phyloP scores from a whole-genome alignment of 129 eudicot species.

The Pseudognaphalium luteoalbum region DNA sequence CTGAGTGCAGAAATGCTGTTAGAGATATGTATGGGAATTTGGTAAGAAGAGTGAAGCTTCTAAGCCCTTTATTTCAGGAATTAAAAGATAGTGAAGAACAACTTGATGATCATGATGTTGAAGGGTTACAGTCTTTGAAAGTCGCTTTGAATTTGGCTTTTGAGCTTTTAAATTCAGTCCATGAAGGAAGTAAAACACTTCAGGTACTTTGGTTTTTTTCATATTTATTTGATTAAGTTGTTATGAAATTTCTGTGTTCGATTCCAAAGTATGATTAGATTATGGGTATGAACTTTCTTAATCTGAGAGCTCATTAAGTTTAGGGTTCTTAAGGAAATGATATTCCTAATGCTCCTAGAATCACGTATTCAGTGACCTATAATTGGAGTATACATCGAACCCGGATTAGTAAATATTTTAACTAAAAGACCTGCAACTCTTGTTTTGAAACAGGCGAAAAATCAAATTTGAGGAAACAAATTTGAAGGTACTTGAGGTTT shows the following conservation, averaged over 20 bases:
- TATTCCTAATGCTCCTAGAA: no score
- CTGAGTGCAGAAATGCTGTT: constrained; percentile 60
- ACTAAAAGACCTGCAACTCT: no score
- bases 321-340: no score
- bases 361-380: no score
- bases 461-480: no score
- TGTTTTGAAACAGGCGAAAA: no score
- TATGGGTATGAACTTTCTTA: no score
- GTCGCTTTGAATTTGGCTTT: constrained; percentile 22
- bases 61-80: constrained; percentile 82
- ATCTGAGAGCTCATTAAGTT: no score
- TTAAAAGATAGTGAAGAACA: constrained; percentile 50
- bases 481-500: no score
- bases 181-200: constrained; percentile 16
- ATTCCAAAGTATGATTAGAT: neutral
- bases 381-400: no score
- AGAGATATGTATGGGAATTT: constrained; percentile 66
- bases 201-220: neutral
- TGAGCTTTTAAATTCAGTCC: neutral
- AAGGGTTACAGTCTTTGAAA: constrained; percentile 44
- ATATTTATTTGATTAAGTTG: neutral
- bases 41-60: constrained; percentile 67
- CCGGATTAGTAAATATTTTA: no score
- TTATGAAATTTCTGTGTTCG: neutral
- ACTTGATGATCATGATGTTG: constrained; percentile 39